Percentiles rank a stretch among this genome's conserved stretches.
Evolutionary conservation across 441 rosid species (phyloP).

Genomic region (Syzygium syzygioides): DNA sequence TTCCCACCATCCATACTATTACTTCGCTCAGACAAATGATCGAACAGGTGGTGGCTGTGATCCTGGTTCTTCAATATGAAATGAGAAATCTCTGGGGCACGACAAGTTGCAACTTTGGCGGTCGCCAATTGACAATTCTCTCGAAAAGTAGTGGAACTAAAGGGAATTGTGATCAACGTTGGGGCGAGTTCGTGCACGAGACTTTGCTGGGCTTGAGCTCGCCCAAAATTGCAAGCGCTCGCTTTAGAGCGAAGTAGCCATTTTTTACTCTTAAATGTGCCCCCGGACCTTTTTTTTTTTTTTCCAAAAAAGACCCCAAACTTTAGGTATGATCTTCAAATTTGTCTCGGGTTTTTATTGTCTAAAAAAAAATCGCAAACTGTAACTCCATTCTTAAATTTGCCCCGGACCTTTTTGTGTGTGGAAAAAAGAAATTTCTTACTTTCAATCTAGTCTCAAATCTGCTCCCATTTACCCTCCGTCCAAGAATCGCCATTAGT

Average conservation of each 20-base stretch:
- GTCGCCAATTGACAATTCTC: background rate
- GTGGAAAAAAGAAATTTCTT: background rate
- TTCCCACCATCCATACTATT: background rate
- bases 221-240: background rate
- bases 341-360: background rate
- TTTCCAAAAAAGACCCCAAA: too few species aligned
- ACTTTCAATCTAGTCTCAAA: background rate
- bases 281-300: background rate
- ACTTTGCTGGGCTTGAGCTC: background rate
- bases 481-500: rapidly evolving
- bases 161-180: background rate
- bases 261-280: background rate
- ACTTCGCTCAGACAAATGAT: background rate
- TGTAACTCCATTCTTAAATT: rapidly evolving
- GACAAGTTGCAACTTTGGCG: background rate
- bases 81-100: background rate
- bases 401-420: rapidly evolving
- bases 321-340: too few species aligned
- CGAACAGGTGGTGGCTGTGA: background rate
- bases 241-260: too few species aligned
- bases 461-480: background rate
- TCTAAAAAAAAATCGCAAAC: background rate
- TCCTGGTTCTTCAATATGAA: background rate
- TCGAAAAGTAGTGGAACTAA: background rate
- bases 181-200: background rate